Evolutionary conservation across 495 filamentous ascomycete species (phyloP), one percentile per base, ranked within the genome.

Genomic region (Penicillium nucicola): DNA sequence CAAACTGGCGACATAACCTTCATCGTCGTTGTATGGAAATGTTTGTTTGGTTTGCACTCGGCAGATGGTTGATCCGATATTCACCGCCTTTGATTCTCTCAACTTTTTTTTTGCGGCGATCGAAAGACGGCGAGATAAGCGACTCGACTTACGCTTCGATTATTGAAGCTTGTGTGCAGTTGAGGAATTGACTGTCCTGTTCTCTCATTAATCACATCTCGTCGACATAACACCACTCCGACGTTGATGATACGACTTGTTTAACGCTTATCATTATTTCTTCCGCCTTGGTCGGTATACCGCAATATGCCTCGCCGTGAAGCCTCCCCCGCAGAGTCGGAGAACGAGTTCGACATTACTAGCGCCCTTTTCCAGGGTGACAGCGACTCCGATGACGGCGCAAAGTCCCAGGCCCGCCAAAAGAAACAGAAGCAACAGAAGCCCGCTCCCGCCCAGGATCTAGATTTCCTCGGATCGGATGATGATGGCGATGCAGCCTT

Each of bases 291-390:
- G 38, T 52, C 32, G 48, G 53, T 45, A 50, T 32, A 40, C 31
- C 42, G 42, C 52, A 37, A 60, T 38, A 84, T 83, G 81, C 72
- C 74, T 70, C 69, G 61, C 55, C 83, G 88, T 60, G 83, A 77
- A 49, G 77, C 76, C n/a, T 97, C 93, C 39, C 92, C 92, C 45
- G 82, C 88, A 14, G 71, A 75, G 52, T 97, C 93, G 42, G 92
- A 97, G 72, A 89, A 85, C 56, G 93, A 95, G 58, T 84, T 93
- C 64, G 93, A 98, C 57, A 96, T 98, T 46, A 84, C 88, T 5
- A 83, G 75, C 37, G 84, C 86, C 5, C 75, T 97, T n/a, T 89
- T 93, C 61, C 72, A 83, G 43, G 66, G 76, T 59, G 77, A 76
- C 28, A 70, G 75, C 52, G 79, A 82, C 43, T 79, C 74, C 61